Base-by-base conservation (phyloP, 2,329 filamentous ascomycete species). In the Aspergillus felis region DNA sequence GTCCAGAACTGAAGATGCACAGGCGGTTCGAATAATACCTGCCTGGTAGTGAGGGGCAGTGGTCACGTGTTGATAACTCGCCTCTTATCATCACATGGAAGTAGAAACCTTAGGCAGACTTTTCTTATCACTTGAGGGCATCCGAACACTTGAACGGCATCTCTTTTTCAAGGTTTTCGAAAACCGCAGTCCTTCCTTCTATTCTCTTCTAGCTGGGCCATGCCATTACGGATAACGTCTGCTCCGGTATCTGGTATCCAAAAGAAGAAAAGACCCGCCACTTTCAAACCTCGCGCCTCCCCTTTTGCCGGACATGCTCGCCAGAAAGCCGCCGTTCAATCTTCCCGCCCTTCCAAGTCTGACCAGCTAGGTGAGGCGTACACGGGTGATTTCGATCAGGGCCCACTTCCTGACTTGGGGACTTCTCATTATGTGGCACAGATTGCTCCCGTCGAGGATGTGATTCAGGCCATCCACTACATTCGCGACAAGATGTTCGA, bases 401-500 rank as follows among this genome's bases (percentile, higher is more conserved):
- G 79, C 22, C 71, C 71, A 7, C 74, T 87, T 3, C 78, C 81
- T 2, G 82, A 86, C 57, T 69, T 78, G 4, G 83, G 83, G 22
- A 66, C 77, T 4, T 77, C 82, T 7, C 76, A 74, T 8, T 79
- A 78, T 28, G 75, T 86, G 2, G 71, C 80, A 4, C 65, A 77
- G 22, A 75, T 81, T 20, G 68, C 79, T 1, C 70, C 74, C 4
- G 77, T 81, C 17, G 71, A 75, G 49, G 78, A 80, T 70, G 79
- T 84, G 4, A 72, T 78, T 7, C 79, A 83, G 61, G 82, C 81
- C 12, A 79, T 87, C 38, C 70, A 77, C 51, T 77, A 84, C 67
- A 79, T 84, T 35, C 78, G 76, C 24, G 71, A 71, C 14, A 75
- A 72, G 29, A 84, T 84, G 75, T 87, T 87, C 64, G 79, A 79